phyloP scores from a whole-genome alignment of 805 yeast genomes.

The Ogataea saltuana region DNA sequence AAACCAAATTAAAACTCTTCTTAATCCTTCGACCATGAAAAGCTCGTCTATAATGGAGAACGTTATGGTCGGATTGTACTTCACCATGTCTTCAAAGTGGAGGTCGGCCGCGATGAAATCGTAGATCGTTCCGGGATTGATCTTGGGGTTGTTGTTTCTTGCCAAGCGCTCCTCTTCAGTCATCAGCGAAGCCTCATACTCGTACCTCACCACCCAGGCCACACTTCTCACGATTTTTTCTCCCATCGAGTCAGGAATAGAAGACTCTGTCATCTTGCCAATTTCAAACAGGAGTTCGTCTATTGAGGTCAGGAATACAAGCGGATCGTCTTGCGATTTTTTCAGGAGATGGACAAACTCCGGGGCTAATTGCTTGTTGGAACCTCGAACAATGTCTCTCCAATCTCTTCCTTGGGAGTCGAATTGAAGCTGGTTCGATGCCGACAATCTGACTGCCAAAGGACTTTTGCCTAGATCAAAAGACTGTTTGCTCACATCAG shows the following conservation, averaged over 20 bases:
- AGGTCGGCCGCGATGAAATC: conserved; percentile 43
- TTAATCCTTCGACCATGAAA: conserved; percentile 64
- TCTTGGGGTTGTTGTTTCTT: conserved; percentile 27
- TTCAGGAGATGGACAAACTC: conserved; percentile 28
- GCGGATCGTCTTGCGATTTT: conserved; percentile 23
- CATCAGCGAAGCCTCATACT: conserved; percentile 27
- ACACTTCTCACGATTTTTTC: conserved; percentile 48
- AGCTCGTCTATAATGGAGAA: conserved; percentile 66
- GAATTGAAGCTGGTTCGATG: conserved; percentile 42
- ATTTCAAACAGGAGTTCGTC: conserved; percentile 28
- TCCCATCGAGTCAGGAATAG: conserved; percentile 33
- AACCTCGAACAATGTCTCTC: conserved; percentile 69
- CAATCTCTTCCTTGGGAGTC: conserved; percentile 68
- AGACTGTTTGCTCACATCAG: conserved; percentile 3
- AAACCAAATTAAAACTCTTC: conserved; percentile 67
- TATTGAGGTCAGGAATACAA: conserved; percentile 31
- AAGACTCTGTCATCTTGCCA: conserved; percentile 29
- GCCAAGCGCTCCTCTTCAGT: conserved; percentile 21
- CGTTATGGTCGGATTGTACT: conserved; percentile 52
- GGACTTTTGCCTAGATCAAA: conserved; percentile 19
- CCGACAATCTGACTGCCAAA: conserved; percentile 38
- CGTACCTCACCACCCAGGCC: conserved; percentile 49
- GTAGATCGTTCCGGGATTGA: conserved; percentile 54
- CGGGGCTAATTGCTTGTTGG: conserved; percentile 42
- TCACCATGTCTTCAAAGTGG: conserved; percentile 51